A percentile compares a stretch with the other conserved stretches of the same genome.
Conservation (phyloP, 163 green algal species). For the Chlorella variabilis region DNA sequence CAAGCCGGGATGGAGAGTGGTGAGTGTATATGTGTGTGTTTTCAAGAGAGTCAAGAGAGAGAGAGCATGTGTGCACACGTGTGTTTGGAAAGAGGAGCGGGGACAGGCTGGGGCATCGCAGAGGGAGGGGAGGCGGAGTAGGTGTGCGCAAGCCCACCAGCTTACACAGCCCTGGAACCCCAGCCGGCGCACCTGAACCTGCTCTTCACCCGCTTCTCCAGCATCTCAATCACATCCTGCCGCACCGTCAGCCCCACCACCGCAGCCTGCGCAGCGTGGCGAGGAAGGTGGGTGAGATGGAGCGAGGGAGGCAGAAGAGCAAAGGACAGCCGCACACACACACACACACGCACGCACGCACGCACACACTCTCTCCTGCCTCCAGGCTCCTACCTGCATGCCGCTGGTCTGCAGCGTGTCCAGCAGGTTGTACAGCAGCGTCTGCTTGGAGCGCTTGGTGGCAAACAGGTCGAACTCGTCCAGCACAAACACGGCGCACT, state of each 20-base stretch:
- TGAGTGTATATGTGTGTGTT: too few relatives aligned
- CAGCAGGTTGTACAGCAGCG: constrained; percentile 91
- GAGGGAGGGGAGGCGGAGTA: too few relatives aligned
- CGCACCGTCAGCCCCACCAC: constrained; percentile 78
- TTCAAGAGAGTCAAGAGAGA: too few relatives aligned
- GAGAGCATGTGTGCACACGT: too few relatives aligned
- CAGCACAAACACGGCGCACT: constrained; percentile 81
- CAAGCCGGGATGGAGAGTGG: not conserved
- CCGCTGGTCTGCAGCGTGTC: constrained; percentile 76
- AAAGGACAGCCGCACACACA: not conserved
- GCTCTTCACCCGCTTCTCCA: constrained; percentile 91
- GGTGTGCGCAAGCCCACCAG: too few relatives aligned
- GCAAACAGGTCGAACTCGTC: constrained; percentile 88
- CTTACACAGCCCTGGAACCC: not conserved
- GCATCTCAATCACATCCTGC: constrained; percentile 76
- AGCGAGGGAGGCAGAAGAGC: too few relatives aligned
- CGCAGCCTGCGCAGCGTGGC: constrained; percentile 78
- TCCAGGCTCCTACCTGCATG: constrained; percentile 62
- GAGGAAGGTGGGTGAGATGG: too few relatives aligned
- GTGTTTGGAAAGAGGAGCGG: too few relatives aligned
- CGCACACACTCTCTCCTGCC: not conserved
- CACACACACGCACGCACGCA: not conserved
- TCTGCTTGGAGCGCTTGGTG: constrained; percentile 69
- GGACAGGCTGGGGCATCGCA: too few relatives aligned
- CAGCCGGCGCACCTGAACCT: constrained; percentile 81